These are phyloP conservation scores for Alternaria hordeiaustralica DNA, from an alignment of 2,329 filamentous ascomycete species.

Conservation along the genomic window DNA sequence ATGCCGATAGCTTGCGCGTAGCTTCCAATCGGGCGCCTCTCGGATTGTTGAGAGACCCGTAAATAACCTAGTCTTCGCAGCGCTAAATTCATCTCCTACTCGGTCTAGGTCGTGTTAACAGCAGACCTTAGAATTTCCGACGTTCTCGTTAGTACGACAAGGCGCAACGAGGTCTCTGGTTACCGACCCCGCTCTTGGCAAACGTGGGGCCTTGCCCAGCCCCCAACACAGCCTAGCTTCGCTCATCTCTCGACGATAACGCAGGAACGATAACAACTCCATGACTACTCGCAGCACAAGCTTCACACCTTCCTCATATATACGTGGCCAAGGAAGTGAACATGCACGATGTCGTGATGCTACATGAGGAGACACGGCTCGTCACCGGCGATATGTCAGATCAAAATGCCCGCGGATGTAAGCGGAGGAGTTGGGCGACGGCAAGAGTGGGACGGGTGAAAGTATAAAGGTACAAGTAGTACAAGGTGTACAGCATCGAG, in stretches of 20 bases:
- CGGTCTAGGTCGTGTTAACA: no score
- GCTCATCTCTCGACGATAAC: neutral
- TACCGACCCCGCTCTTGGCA: neutral
- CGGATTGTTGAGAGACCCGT: no score
- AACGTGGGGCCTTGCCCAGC: neutral
- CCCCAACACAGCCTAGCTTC: neutral
- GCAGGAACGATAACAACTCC: neutral
- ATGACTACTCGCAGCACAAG: neutral
- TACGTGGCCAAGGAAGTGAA: neutral
- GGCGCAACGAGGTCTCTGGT: no score
- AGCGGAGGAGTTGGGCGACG: neutral
- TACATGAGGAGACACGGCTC: neutral
- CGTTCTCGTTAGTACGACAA: no score
- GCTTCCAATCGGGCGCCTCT: no score
- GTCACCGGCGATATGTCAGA: neutral
- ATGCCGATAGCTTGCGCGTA: no score
- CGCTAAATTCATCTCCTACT: no score
- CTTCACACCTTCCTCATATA: neutral
- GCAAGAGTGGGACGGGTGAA: neutral
- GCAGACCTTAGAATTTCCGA: no score
- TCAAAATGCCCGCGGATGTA: neutral
- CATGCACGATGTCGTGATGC: neutral
- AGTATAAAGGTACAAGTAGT: neutral
- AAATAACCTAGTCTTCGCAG: no score
- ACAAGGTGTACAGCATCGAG: rapidly evolving